Percentiles rank a stretch among this genome's conserved stretches.
Conservation (phyloP, 139 green algal species). For the Haematococcus sp. region DNA sequence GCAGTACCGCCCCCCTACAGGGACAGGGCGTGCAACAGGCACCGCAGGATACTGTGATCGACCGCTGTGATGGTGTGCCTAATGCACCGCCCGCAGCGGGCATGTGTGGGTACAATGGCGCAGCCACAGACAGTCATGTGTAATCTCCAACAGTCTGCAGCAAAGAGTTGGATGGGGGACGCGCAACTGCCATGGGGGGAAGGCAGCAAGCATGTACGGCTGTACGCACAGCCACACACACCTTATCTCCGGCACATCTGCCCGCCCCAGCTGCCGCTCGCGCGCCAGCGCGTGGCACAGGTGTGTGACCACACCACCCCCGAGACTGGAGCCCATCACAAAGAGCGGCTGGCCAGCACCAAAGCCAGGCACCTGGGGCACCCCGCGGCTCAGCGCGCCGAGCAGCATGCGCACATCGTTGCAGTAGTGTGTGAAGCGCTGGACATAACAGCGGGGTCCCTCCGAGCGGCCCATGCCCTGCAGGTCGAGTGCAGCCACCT, state of each 20-base stretch:
- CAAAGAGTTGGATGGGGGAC: no score
- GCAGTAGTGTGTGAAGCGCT: slow-evolving; percentile 25
- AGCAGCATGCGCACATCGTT: neutral
- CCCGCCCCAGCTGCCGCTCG: neutral
- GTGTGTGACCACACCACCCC: slow-evolving; percentile 26
- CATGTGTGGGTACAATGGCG: no score
- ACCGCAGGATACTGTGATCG: neutral
- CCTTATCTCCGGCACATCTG: neutral
- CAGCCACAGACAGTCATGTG: no score
- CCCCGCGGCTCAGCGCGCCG: neutral
- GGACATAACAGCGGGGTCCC: slow-evolving; percentile 15
- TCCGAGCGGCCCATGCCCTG: slow-evolving; percentile 21
- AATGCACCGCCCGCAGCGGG: no score
- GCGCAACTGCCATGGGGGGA: no score
- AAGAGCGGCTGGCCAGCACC: slow-evolving; percentile 1
- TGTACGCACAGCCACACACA: neutral
- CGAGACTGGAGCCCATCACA: slow-evolving; percentile 20
- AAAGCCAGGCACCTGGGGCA: slow-evolving; percentile 13
- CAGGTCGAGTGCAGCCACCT: slow-evolving; percentile 15
- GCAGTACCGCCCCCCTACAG: slow-evolving; percentile 18
- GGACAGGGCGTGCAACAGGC: neutral
- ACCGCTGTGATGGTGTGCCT: no score
- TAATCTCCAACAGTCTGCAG: no score
- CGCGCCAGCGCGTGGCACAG: slow-evolving; percentile 5
- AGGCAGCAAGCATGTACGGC: no score